These are phyloP conservation scores for Urochloa ruziziensis DNA, from an alignment of 176 grass and related monocot genomes.

Conservation along the genomic window DNA sequence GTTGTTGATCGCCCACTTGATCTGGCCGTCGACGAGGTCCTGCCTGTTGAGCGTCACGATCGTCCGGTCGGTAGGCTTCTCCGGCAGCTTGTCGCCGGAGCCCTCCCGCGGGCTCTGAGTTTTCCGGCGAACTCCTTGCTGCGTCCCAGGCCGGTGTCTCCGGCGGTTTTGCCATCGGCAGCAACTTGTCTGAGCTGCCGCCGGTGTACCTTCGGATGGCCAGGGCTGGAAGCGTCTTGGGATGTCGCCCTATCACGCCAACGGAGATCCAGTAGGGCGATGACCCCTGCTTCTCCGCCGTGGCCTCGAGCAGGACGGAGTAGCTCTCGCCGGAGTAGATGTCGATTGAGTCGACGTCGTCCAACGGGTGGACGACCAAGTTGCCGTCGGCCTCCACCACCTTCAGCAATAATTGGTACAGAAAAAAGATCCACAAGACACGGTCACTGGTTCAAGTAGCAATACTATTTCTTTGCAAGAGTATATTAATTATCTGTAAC, in stretches of 20 bases:
- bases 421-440: no score
- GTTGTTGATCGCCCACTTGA: conserved; percentile 42
- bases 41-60: conserved; percentile 40
- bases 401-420: conserved; percentile 72
- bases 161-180: neutral
- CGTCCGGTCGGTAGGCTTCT: neutral
- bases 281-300: neutral
- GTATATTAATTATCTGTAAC: no score
- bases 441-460: no score
- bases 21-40: neutral
- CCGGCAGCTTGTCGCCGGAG: no score
- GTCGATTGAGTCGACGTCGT: conserved; percentile 52
- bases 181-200: neutral
- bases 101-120: neutral
- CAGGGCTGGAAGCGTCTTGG: conserved; percentile 37
- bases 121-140: conserved; percentile 1
- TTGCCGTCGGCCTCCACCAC: conserved; percentile 91
- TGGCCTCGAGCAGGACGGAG: conserved; percentile 64
- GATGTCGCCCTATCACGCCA: conserved; percentile 53
- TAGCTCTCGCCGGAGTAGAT: conserved; percentile 92
- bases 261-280: conserved; percentile 73
- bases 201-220: conserved; percentile 2
- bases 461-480: no score
- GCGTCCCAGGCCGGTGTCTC: neutral
- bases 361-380: conserved; percentile 46